phyloP scores from a whole-genome alignment of 768 basidiomycete species.

The Podaxis sp. region DNA sequence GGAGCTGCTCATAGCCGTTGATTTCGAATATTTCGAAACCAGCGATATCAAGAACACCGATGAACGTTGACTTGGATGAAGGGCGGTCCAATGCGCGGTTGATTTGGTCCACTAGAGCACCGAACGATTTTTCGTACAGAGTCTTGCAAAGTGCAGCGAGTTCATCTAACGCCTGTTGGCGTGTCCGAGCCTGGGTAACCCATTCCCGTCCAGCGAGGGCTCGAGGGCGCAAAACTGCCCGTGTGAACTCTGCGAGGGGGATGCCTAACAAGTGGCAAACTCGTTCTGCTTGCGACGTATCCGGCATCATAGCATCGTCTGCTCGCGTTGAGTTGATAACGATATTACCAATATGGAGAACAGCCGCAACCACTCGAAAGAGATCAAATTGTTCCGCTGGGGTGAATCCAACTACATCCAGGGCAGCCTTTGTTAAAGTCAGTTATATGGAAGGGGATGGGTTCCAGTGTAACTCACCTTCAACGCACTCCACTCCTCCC shows the following conservation, averaged over 20 bases:
- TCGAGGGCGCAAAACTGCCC: conserved; percentile 83
- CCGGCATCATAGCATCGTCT: conserved; percentile 74
- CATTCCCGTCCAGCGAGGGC: conserved; percentile 95
- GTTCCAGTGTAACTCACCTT: conserved; percentile 43
- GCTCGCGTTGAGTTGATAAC: conserved; percentile 71
- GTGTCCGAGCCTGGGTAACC: conserved; percentile 90
- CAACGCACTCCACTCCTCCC: conserved; percentile 79
- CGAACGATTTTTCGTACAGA: conserved; percentile 96
- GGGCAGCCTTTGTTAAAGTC: conserved; percentile 53
- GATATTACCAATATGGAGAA: conserved; percentile 96
- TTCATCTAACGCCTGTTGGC: conserved; percentile 91
- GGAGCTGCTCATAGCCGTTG: conserved; percentile 94
- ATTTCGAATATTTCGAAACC: conserved; percentile 97
- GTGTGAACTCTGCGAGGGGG: conserved; percentile 81
- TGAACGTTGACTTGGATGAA: conserved; percentile 87
- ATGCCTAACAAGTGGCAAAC: conserved; percentile 91
- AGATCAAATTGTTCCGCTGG: conserved; percentile 82
- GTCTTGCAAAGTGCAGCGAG: conserved; percentile 90
- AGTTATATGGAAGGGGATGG: conserved; percentile 5
- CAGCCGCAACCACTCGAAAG: conserved; percentile 89
- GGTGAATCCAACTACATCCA: conserved; percentile 88
- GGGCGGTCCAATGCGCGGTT: conserved; percentile 94
- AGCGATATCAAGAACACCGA: conserved; percentile 98
- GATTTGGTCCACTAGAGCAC: conserved; percentile 88
- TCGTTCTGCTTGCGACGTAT: conserved; percentile 81